These are phyloP conservation scores for Penicillium sp. DNA, from an alignment of 2,329 filamentous ascomycete genomes.

Conservation along the genomic window DNA sequence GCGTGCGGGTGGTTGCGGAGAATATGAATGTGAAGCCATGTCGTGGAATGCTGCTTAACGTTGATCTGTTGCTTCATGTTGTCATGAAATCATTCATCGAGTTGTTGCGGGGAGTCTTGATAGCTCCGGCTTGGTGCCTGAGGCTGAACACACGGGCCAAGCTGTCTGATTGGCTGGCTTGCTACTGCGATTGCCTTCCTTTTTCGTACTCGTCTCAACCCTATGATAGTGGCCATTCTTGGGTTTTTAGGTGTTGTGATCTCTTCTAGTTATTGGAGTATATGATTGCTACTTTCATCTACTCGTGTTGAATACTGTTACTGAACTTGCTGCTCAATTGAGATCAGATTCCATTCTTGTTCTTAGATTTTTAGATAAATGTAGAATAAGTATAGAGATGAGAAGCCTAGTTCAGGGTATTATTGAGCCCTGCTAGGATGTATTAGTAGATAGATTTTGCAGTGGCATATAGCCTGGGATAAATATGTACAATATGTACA, in stretches of 20 bases:
- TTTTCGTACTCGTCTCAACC: no score
- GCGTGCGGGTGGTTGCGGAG: slow-evolving; percentile 23
- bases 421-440: neutral
- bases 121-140: neutral
- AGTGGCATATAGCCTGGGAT: neutral
- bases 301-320: neutral
- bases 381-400: neutral
- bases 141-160: neutral
- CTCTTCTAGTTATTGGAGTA: no score
- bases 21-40: slow-evolving; percentile 18
- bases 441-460: neutral
- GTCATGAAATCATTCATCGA: neutral
- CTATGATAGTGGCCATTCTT: no score
- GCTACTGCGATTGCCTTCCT: neutral
- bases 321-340: no score
- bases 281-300: no score
- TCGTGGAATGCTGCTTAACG: neutral
- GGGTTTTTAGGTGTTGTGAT: no score
- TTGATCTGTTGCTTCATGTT: neutral
- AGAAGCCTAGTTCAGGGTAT: neutral
- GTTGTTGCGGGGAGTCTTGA: neutral
- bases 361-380: neutral
- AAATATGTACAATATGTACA: neutral
- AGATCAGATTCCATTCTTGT: neutral
- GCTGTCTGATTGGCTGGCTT: neutral